phyloP scores from a whole-genome alignment of 306 rosid species.

The Vigna reflexopilosa region DNA sequence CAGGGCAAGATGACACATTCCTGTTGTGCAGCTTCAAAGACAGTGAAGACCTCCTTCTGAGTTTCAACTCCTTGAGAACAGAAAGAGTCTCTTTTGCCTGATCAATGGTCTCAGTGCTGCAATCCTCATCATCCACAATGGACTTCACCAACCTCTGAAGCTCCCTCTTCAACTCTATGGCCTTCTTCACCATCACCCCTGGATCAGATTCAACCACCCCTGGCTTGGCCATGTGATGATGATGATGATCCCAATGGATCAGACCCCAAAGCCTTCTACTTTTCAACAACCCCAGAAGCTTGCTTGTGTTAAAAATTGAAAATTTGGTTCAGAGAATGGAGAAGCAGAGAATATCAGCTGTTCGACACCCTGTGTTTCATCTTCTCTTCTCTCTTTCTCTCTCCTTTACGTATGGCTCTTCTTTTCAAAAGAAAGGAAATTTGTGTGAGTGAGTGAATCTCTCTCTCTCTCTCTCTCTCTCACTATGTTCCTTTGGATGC shows the following conservation, averaged over 20 bases:
- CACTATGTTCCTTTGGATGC: conserved; percentile 17
- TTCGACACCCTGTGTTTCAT: conserved; percentile 41
- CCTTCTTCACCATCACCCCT: conserved; percentile 57
- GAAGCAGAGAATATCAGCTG: conserved; percentile 50
- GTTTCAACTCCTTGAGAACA: conserved; percentile 68
- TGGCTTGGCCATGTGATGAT: conserved; percentile 70
- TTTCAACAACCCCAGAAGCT: conserved; percentile 21
- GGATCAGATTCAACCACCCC: conserved; percentile 71
- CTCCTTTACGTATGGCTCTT: neutral
- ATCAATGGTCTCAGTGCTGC: conserved; percentile 62
- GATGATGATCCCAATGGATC: conserved; percentile 19
- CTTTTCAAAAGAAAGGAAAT: conserved; percentile 1
- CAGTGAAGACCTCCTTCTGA: conserved; percentile 54
- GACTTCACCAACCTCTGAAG: conserved; percentile 67
- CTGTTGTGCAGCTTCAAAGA: conserved; percentile 57
- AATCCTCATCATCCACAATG: conserved; percentile 74
- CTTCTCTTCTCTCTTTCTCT: conserved; percentile 16
- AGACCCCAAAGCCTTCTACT: conserved; percentile 15
- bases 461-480: conserved; percentile 17
- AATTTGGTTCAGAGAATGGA: conserved; percentile 44
- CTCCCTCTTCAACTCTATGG: conserved; percentile 79
- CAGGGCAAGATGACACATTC: conserved; percentile 61
- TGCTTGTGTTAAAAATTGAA: neutral
- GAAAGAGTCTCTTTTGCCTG: conserved; percentile 63
- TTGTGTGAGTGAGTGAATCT: neutral